A percentile compares a stretch with the other conserved stretches of the same genome.
Conservation (phyloP, 2,329 filamentous ascomycete genomes). For the Colletotrichum sp. region DNA sequence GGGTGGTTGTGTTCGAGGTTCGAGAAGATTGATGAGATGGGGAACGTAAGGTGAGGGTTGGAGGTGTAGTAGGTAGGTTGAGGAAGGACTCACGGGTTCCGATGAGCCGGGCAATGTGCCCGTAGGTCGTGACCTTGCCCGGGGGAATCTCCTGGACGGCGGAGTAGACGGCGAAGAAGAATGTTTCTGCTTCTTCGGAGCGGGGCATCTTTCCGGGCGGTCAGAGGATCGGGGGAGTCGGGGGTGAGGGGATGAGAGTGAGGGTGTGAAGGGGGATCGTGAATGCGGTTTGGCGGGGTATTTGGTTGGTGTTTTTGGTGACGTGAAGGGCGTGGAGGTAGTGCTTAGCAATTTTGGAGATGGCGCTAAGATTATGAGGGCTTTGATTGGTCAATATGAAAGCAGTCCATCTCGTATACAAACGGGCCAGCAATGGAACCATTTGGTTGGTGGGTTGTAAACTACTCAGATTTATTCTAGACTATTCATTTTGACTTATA, state of each 20-base stretch:
- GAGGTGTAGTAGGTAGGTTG: background rate
- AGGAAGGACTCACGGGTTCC: slow-evolving; percentile 67
- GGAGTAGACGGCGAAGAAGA: slow-evolving; percentile 78
- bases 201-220: slow-evolving; percentile 58
- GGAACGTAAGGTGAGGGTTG: background rate
- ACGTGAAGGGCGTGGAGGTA: background rate
- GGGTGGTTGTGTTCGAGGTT: background rate
- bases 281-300: background rate
- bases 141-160: slow-evolving; percentile 85
- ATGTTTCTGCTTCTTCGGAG: slow-evolving; percentile 75
- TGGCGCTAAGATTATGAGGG: background rate
- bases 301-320: background rate
- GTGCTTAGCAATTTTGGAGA: background rate
- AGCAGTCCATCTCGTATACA: no score
- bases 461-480: no score
- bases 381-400: background rate
- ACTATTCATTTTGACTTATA: no score
- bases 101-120: slow-evolving; percentile 75
- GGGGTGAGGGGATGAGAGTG: background rate
- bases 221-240: background rate
- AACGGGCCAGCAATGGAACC: no score
- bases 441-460: no score
- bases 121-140: slow-evolving; percentile 88
- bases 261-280: background rate
- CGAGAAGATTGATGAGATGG: background rate